Base-by-base conservation (phyloP, 2,329 filamentous ascomycete genomes). In the Seiridium cupressi region DNA sequence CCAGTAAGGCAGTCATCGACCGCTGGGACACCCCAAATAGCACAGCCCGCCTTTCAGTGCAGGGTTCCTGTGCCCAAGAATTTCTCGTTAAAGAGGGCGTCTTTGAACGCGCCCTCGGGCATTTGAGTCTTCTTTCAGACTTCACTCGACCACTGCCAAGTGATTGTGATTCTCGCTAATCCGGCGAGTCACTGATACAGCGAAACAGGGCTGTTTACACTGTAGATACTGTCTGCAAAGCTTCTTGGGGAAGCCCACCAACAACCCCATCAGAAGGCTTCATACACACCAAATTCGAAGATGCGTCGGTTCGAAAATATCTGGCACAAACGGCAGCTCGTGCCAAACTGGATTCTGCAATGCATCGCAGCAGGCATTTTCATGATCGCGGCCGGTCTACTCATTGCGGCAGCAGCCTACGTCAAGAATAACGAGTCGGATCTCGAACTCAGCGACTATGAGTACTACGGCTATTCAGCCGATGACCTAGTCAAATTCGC, bases 301-400 rank as follows among this genome's bases (percentile, higher is more conserved):
- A 64, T 64, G 64, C 51, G 53, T 42, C 40, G n/a, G 5, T 62
- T 58, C 60, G 57, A 62, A 11, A 62, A 60, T 4, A 51, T 65
- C 53, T 67, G 64, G 63, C 61, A 59, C 36, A 65, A 65, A 58
- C 61, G 61, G 35, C 51, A 66, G n/a, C 49, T 65, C 9, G 49
- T 67, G 9, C 64, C 63, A 8, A 48, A 26, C 58, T 67, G 64
- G 65, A 57, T 65, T 31, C 34, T 67, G 4, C 62, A 67, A 38
- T 58, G 63, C 8, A 32, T 65, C 18, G 26, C 35, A 31, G 13
- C 58, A 6, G 8, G 58, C 36, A 44, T 63, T 40, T 63, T 58
- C 55, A 46, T 34, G 34, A 56, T 59, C 31, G 48, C 51, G 10
- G 59, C 60, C n/a, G 36, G 36, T 32, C 49, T 65, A 3, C 55